phyloP scores from a whole-genome alignment of 208 protist genomes.

The Crithidia bombi region DNA sequence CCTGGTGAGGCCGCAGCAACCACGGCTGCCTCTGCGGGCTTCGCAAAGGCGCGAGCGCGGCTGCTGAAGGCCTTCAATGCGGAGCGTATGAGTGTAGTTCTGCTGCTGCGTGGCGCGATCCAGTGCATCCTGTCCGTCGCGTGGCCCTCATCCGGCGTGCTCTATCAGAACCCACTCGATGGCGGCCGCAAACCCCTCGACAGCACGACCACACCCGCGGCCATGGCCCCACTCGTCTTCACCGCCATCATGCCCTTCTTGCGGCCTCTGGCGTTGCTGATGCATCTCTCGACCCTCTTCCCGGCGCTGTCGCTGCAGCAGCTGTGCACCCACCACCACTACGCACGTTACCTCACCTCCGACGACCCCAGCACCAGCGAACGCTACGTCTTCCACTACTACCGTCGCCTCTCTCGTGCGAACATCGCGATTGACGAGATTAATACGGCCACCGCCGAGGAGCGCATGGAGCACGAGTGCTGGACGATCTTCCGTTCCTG shows the following conservation, averaged over 20 bases:
- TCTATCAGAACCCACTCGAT: slow-evolving; percentile 51
- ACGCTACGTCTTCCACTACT: slow-evolving; percentile 60
- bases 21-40: neutral
- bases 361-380: slow-evolving; percentile 48
- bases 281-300: slow-evolving; percentile 70
- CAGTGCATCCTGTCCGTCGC: slow-evolving; percentile 73
- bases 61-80: slow-evolving; percentile 58
- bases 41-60: slow-evolving; percentile 23
- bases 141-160: slow-evolving; percentile 80
- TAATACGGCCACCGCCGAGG: slow-evolving; percentile 18
- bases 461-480: slow-evolving; percentile 34
- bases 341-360: slow-evolving; percentile 46
- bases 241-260: slow-evolving; percentile 63
- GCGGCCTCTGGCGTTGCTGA: slow-evolving; percentile 58
- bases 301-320: slow-evolving; percentile 49
- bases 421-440: slow-evolving; percentile 14
- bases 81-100: slow-evolving; percentile 52
- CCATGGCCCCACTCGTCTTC: slow-evolving; percentile 47
- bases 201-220: slow-evolving; percentile 28
- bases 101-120: slow-evolving; percentile 56
- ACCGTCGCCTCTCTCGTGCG: slow-evolving; percentile 47
- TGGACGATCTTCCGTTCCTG: slow-evolving; percentile 67
- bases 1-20: neutral
- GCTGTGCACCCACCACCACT: slow-evolving; percentile 62
- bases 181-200: slow-evolving; percentile 24